These are phyloP conservation scores for Lanzia echinophila DNA, from an alignment of 2,329 filamentous ascomycete species.

Conservation along the genomic window DNA sequence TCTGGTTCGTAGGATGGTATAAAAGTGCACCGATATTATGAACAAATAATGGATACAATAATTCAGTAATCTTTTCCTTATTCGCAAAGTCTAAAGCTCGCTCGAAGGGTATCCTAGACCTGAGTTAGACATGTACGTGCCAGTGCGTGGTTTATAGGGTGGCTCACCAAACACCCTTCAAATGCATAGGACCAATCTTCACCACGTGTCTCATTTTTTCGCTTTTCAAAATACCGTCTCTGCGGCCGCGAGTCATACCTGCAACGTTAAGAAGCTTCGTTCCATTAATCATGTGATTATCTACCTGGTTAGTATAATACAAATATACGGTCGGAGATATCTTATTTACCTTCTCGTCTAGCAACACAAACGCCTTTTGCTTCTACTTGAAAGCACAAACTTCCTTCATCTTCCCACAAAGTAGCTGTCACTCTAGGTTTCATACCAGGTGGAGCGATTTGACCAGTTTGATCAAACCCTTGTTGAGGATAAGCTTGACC, in stretches of 20 bases:
- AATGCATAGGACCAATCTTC: slow-evolving; percentile 97
- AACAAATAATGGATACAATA: slow-evolving; percentile 91
- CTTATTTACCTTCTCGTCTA: slow-evolving; percentile 74
- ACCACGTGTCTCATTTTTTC: slow-evolving; percentile 96
- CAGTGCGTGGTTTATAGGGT: background rate
- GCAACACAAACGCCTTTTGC: slow-evolving; percentile 94
- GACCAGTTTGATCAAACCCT: slow-evolving; percentile 76
- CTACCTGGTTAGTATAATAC: slow-evolving; percentile 38
- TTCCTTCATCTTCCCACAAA: slow-evolving; percentile 96
- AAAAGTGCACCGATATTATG: slow-evolving; percentile 92
- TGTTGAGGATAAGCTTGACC: slow-evolving; percentile 42
- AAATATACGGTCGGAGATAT: background rate
- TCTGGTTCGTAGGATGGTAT: slow-evolving; percentile 89
- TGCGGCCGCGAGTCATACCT: slow-evolving; percentile 91
- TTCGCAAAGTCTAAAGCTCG: slow-evolving; percentile 97
- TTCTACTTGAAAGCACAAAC: slow-evolving; percentile 95
- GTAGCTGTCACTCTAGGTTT: slow-evolving; percentile 96
- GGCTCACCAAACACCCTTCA: slow-evolving; percentile 94
- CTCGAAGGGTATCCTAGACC: slow-evolving; percentile 85
- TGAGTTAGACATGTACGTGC: slow-evolving; percentile 14
- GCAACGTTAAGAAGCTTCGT: slow-evolving; percentile 96
- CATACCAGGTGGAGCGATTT: slow-evolving; percentile 86
- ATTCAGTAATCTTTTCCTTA: slow-evolving; percentile 97
- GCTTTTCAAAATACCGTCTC: slow-evolving; percentile 95
- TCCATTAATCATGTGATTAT: slow-evolving; percentile 99